Conservation (phyloP, 345 rosid species). For the rapeseed (Brassica napus) region Da-Ae NC_063451.1:3372501-3373000, state of each 20-base stretch:
- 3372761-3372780: not conserved
- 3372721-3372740: not conserved
- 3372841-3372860: slow-evolving; percentile 74
- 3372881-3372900: slow-evolving; percentile 82
- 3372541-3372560: slow-evolving; percentile 31
- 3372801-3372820: slow-evolving; percentile 72
- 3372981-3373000: not conserved
- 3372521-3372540: slow-evolving; percentile 11
- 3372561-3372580: slow-evolving; percentile 62
- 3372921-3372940: slow-evolving; percentile 45
- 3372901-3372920: slow-evolving; percentile 56
- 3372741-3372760: too few species aligned
- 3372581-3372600: slow-evolving; percentile 86
- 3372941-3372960: slow-evolving; percentile 31
- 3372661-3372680: too few species aligned
- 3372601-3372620: slow-evolving; percentile 87
- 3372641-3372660: slow-evolving; percentile 61
- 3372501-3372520: slow-evolving; percentile 13
- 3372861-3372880: slow-evolving; percentile 76
- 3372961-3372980: not conserved
- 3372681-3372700: too few species aligned
- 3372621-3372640: slow-evolving; percentile 97
- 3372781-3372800: slow-evolving; percentile 76
- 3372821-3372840: slow-evolving; percentile 98
- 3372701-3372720: not conserved